Evolutionary conservation across 768 basidiomycete species (phyloP), one percentile per base, ranked within the genome.

Genomic region (Sutorius australiensis): DNA sequence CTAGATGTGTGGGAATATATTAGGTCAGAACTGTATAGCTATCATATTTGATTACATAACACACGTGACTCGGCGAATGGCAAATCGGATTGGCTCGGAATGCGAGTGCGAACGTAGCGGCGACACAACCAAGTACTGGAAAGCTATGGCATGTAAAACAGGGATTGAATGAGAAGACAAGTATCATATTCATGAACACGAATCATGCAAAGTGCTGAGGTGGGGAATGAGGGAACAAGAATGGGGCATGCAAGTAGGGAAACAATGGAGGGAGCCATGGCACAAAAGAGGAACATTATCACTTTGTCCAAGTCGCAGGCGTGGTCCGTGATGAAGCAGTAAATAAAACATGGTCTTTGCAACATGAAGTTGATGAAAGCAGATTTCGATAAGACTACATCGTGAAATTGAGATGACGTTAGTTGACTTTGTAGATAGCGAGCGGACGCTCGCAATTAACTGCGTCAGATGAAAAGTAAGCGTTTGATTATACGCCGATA

Each of bases 1-100:
- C n/a, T 38, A n/a, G 48, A 67, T 60, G 62, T 40, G 68, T 72
- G 68, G 40, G 67, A 70, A 19, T 9, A 13, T 45, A 48, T 61
- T 53, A 54, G 10, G 54, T 64, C 58, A 68, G 56, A 66, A 70
- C 68, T 70, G 54, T 72, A 70, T 40, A 71, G 69, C 41, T 48
- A 0, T 24, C 43, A 46, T 51, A 11, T 21, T 3, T n/a, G 12
- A 38, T 62, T 47, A 52, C 40, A 47, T 50, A 53, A 56, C 2
- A 37, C 11, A 1, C 21, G 34, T 50, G 46, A 36, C 2, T 36
- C 2, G 11, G 33, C 33, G n/a, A 21, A 14, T 19, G 32, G 5
- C 24, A 13, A 9, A 9, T 34, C 40, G 45, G 34, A 49, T 61
- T 51, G 50, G 48, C 38, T 27, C 38, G 24, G 33, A 33, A 36